Conservation (phyloP, 2,329 filamentous ascomycete genomes). For the Calonectria honghensis region DNA sequence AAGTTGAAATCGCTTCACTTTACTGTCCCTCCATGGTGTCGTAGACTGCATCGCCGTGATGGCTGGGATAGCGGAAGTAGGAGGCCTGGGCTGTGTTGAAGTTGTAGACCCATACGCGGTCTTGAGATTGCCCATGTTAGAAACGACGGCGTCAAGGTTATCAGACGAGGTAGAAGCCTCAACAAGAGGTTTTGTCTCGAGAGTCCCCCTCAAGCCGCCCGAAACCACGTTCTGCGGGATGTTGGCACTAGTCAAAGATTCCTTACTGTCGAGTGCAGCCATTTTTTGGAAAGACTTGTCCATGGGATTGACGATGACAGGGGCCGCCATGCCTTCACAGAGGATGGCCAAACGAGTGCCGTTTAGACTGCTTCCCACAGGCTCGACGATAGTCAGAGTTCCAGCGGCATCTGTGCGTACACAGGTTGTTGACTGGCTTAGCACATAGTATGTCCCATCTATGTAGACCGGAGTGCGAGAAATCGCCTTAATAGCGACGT, state of each 20-base stretch:
- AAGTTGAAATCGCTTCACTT: no score
- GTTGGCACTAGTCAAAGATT: neutral
- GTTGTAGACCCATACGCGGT: no score
- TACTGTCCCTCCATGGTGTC: no score
- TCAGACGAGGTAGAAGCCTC: no score
- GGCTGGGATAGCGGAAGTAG: no score
- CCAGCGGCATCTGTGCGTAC: neutral
- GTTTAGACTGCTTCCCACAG: neutral
- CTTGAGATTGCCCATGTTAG: no score
- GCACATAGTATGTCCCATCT: neutral
- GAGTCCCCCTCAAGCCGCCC: neutral
- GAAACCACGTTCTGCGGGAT: neutral
- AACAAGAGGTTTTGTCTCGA: no score
- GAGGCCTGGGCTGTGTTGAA: no score
- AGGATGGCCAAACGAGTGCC: neutral
- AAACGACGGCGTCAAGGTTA: no score
- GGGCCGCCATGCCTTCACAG: neutral
- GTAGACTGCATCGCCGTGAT: no score
- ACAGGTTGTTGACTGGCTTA: neutral
- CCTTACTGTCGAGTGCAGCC: neutral
- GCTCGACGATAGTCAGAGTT: neutral
- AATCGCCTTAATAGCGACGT: neutral
- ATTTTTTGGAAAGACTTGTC: neutral
- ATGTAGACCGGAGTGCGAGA: neutral
- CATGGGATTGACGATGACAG: neutral